Base-by-base conservation (phyloP, 1,139 yeast genomes). In the Yamadazyma trypodendri region DNA sequence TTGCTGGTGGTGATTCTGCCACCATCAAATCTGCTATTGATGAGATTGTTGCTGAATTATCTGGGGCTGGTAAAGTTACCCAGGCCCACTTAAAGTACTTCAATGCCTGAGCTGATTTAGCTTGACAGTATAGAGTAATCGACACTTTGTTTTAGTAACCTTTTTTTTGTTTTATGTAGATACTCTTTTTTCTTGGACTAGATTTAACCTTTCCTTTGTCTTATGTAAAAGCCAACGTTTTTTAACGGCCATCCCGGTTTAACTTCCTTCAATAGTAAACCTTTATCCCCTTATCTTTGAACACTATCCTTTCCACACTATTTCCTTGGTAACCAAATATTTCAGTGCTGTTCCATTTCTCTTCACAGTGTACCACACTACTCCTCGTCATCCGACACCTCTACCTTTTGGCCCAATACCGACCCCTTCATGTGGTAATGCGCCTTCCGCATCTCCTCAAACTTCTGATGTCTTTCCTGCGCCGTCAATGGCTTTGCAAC, bases 351-450 rank as follows among this genome's bases (percentile, higher is more conserved):
- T n/a, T n/a, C n/a, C n/a, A n/a, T n/a, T n/a, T n/a, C n/a, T n/a
- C n/a, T n/a, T n/a, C n/a, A n/a, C n/a, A n/a, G n/a, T n/a, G n/a
- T n/a, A n/a, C n/a, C n/a, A 18, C 21, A 3, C 14, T 15, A 27
- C 12, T 56, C 57, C 15, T 62, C 65, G 8, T 59, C 68, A 35
- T 65, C 72, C 11, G 61, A 48, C 18, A 60, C 49, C 16, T 50
- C 60, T 18, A 64, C 42, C 36, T 62, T 60, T 9, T 46, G 34
- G n/a, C 62, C 62, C 50, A 82, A 72, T 1, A 76, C 79, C 34
- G 73, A 52, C 1, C 73, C 92, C 54, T 81, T 84, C 67, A 82
- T 63, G 51, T 81, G 85, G 57, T 87, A 87, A 58, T 87, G 96
- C 37, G 75, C 65, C 54, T 84, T 85, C 50, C 96, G 75, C 74